Evolutionary conservation across 2,329 filamentous ascomycete species (phyloP).

Genomic region (Sclerotinia sclerotiorum): DNA sequence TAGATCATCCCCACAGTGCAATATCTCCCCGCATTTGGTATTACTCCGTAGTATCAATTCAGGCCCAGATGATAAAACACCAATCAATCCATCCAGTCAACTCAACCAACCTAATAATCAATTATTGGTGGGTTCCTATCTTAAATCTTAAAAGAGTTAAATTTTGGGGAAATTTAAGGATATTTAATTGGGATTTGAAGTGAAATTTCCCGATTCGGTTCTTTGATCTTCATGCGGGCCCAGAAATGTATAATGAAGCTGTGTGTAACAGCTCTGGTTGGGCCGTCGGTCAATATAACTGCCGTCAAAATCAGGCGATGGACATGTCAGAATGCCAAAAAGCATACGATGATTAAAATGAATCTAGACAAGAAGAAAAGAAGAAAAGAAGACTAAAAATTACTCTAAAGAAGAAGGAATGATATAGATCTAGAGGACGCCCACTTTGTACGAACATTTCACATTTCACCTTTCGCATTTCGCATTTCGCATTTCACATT

Average conservation of each 20-base stretch:
- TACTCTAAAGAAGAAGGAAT: not conserved
- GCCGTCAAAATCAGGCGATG: conserved; percentile 21
- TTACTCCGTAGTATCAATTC: not conserved
- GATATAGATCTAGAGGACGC: not conserved
- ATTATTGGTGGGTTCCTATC: not conserved
- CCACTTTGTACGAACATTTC: not conserved
- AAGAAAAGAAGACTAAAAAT: not conserved
- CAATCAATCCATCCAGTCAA: too few species aligned
- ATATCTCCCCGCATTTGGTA: not conserved
- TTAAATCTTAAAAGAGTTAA: not conserved
- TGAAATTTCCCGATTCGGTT: not conserved
- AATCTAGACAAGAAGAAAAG: not conserved
- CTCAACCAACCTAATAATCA: not conserved
- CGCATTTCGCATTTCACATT: too few species aligned
- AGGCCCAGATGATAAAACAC: not conserved
- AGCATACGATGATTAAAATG: conserved; percentile 23
- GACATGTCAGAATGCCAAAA: conserved; percentile 20
- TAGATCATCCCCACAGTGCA: too few species aligned
- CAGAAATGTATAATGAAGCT: not conserved
- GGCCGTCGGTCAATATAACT: conserved; percentile 7
- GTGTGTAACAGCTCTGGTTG: not conserved
- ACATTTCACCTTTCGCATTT: too few species aligned
- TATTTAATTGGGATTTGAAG: not conserved
- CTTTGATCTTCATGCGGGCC: too few species aligned
- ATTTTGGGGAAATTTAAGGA: too few species aligned